These are phyloP conservation scores for Trametes pubescens DNA, from an alignment of 1,284 basidiomycete genomes.

Conservation along the genomic window DNA sequence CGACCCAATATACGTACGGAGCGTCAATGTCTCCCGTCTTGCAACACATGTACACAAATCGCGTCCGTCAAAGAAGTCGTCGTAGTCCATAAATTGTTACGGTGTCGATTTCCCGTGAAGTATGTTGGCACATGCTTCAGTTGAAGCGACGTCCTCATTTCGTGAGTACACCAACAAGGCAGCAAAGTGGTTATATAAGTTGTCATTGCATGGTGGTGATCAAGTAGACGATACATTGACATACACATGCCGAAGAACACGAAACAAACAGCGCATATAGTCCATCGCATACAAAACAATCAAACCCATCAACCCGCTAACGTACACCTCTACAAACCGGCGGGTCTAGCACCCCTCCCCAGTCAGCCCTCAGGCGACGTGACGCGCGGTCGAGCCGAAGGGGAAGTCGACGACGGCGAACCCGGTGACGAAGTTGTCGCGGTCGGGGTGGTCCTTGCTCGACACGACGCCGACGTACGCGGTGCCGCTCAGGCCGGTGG, in stretches of 20 bases:
- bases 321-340: neutral
- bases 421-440: slow-evolving; percentile 29
- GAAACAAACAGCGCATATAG: no score
- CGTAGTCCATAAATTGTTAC: no score
- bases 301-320: neutral
- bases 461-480: slow-evolving; percentile 35
- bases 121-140: no score
- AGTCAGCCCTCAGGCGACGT: slow-evolving; percentile 2
- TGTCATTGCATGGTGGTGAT: no score
- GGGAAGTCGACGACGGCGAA: slow-evolving; percentile 33
- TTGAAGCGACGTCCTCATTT: no score
- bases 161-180: no score
- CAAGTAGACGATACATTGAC: no score
- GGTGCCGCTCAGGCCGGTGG: slow-evolving; percentile 29
- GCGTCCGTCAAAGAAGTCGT: no score
- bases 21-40: neutral
- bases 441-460: slow-evolving; percentile 23
- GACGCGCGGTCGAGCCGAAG: slow-evolving; percentile 22
- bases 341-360: neutral
- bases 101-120: no score
- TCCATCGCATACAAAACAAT: no score
- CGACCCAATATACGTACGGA: neutral
- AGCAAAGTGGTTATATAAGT: no score
- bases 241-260: no score
- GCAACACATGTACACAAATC: neutral